These are phyloP conservation scores for Lodderomyces margitis DNA, from an alignment of 1,139 yeast species.

Conservation along the genomic window DNA sequence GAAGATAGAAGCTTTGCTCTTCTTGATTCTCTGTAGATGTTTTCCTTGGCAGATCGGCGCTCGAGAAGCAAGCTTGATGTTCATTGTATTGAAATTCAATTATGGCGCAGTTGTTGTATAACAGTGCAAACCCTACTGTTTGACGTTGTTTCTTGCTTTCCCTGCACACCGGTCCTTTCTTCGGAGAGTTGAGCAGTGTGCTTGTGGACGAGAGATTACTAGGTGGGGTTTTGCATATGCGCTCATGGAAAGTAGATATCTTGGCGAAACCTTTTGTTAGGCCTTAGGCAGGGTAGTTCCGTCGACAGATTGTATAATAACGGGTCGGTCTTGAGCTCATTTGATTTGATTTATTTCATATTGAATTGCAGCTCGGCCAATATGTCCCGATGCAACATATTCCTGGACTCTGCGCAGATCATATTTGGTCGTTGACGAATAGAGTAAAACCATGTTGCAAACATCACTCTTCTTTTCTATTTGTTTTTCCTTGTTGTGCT, in stretches of 20 bases:
- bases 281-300: conserved; percentile 78
- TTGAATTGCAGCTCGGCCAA: conserved; percentile 56
- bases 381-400: conserved; percentile 68
- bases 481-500: too few relatives aligned
- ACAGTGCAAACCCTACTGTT: conserved; percentile 9
- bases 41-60: conserved; percentile 66
- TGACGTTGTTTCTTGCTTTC: conserved; percentile 18
- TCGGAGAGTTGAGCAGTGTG: conserved; percentile 54
- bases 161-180: conserved; percentile 41
- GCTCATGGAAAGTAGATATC: conserved; percentile 10
- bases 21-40: conserved; percentile 31
- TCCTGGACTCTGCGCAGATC: conserved; percentile 91
- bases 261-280: conserved; percentile 18
- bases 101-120: not conserved
- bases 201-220: conserved; percentile 14
- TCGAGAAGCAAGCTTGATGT: conserved; percentile 55
- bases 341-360: conserved; percentile 10
- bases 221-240: conserved; percentile 25
- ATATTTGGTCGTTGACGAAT: conserved; percentile 70
- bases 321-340: conserved; percentile 69
- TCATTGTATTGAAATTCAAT: conserved; percentile 9
- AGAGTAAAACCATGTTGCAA: conserved; percentile 92
- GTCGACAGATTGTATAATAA: conserved; percentile 76
- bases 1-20: conserved; percentile 23
- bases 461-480: conserved; percentile 37